Percentiles rank a stretch among this genome's conserved stretches.
These are phyloP conservation scores for Mollisia scopiformis DNA, from an alignment of 2,329 filamentous ascomycete genomes.

Conservation along the genomic window DNA sequence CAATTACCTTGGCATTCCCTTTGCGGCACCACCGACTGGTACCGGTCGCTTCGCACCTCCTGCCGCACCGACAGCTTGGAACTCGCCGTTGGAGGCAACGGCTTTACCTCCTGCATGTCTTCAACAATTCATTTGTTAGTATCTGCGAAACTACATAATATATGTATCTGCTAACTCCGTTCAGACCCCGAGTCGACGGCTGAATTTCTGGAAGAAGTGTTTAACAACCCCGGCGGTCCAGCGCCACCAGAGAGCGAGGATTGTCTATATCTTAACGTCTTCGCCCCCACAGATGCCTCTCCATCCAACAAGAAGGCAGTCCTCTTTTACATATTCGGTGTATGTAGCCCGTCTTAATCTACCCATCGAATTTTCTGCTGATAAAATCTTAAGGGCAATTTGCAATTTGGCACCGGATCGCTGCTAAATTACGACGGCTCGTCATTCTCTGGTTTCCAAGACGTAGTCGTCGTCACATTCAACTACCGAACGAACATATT, in stretches of 20 bases:
- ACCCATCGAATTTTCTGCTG: not conserved
- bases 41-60: constrained; percentile 38
- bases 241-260: constrained; percentile 31
- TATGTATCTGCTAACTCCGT: not conserved
- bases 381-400: not conserved
- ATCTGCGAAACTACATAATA: not conserved
- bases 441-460: constrained; percentile 16
- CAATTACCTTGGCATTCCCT: constrained; percentile 41
- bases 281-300: constrained; percentile 25
- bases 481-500: constrained; percentile 37
- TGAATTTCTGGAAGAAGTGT: too few relatives aligned
- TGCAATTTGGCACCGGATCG: constrained; percentile 14
- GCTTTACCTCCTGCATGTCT: constrained; percentile 10
- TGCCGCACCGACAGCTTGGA: constrained; percentile 28
- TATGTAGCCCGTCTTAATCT: constrained; percentile 13
- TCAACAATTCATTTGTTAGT: constrained; percentile 9
- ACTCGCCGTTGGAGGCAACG: constrained; percentile 4
- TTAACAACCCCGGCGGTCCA: constrained; percentile 3
- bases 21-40: constrained; percentile 37
- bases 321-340: constrained; percentile 46
- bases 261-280: constrained; percentile 41
- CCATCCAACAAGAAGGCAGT: constrained; percentile 34
- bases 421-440: constrained; percentile 20
- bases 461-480: constrained; percentile 22
- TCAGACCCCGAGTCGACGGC: too few relatives aligned